Evolutionary conservation across 345 rosid species (phyloP).

Genomic region (Eucalyptus microcorys): DNA sequence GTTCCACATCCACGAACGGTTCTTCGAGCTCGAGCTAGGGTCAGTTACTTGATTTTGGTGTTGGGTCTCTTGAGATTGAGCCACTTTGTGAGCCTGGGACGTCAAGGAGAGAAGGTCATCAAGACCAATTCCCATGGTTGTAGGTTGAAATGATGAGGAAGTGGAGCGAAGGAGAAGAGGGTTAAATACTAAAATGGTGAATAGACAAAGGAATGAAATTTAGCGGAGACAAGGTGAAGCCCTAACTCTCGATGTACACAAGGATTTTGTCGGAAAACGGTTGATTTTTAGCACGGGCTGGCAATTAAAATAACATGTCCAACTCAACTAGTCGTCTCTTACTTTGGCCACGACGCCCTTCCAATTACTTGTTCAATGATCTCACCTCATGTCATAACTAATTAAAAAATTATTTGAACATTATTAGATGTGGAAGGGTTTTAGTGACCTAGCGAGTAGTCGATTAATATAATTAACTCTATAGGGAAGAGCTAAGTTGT

Average conservation of each 20-base stretch:
- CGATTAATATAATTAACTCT: not conserved
- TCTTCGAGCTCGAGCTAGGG: not conserved
- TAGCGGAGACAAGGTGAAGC: constrained; percentile 13
- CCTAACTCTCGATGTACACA: constrained; percentile 15
- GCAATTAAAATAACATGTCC: not conserved
- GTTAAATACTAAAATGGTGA: constrained; percentile 19
- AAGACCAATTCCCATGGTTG: constrained; percentile 31
- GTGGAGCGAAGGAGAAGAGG: constrained; percentile 3
- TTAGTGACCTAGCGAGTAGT: not conserved
- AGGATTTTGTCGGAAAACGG: constrained; percentile 1
- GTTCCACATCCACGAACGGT: constrained; percentile 5
- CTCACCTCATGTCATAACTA: not conserved
- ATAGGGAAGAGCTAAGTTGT: not conserved
- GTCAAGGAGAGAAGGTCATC: constrained; percentile 20
- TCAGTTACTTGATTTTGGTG: not conserved
- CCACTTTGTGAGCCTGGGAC: constrained; percentile 5
- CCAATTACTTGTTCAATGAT: not conserved
- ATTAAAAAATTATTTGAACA: not conserved
- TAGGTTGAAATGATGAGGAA: constrained; percentile 5
- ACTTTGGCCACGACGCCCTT: constrained; percentile 36
- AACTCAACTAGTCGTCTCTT: not conserved
- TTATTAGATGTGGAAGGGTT: not conserved
- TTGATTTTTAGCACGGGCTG: constrained; percentile 18
- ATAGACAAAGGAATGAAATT: not conserved
- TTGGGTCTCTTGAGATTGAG: not conserved